Base-by-base conservation (phyloP, 208 protist species). In the Herpetomonas tarakana region DNA sequence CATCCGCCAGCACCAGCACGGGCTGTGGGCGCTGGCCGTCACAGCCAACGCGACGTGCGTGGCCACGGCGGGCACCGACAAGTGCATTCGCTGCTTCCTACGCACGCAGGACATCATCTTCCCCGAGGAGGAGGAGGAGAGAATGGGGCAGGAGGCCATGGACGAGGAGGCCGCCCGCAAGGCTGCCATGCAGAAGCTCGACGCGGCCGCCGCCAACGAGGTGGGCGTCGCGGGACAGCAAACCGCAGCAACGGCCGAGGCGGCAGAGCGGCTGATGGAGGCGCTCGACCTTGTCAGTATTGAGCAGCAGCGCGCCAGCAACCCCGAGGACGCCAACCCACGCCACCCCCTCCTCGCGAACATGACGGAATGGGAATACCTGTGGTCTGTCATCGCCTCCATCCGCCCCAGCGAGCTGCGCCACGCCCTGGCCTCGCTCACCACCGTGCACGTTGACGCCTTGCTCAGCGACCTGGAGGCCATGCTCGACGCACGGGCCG, bases 91-190 rank as follows among this genome's bases (percentile, higher is more conserved):
- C 3, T 86, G 76, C 44, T 79, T 92, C 54, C 64, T 93, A 16
- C 88, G 92, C 67, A 94, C 89, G 38, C 76, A 93, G 30, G 89
- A 92, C 58, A 93, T 95, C 57, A 69, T 96, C 21, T 97, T 95
- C 58, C 92, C 89, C 1, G 62, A 81, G 26, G 92, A 97, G 71
- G 92, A 97, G 72, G 83, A 92, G 39, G 88, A 93, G 71, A 61
- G 70, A 22, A 68, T 90, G 68, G 87, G 83, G 44, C 86, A 93
- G 72, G 80, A 88, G 59, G 89, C 87, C 29, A 89, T 94, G 80
- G 92, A 97, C 54, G 83, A 93, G 67, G 88, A 97, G 58, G 63
- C 68, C 9, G 83, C 85, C 21, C 77, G 75, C 46, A 74, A 76
- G 0, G 72, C 74, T 1, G 84, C 84, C 3, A 68, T 86, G 72